phyloP scores from a whole-genome alignment of 495 filamentous ascomycete genomes.

The Penicillium taxi region DNA sequence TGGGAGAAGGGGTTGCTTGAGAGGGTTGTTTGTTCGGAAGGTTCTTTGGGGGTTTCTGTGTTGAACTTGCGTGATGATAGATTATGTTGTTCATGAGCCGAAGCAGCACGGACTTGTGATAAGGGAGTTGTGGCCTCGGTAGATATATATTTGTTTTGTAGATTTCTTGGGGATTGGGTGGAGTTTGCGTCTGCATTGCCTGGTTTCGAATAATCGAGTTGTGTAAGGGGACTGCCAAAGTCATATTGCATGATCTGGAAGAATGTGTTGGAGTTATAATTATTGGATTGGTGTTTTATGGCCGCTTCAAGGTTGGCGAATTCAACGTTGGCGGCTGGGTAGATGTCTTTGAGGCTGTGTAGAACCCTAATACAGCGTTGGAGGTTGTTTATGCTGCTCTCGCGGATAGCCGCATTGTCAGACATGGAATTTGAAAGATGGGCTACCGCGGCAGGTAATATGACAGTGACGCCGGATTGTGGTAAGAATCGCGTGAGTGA shows the following conservation, averaged over 20 bases:
- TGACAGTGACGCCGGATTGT: conserved; percentile 77
- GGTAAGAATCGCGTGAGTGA: conserved; percentile 69
- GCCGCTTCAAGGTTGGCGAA: conserved; percentile 75
- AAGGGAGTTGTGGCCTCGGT: background rate
- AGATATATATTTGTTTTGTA: background rate
- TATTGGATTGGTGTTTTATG: conserved; percentile 45
- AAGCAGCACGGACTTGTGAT: background rate
- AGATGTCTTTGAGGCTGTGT: conserved; percentile 66
- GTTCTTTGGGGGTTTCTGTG: conserved; percentile 1
- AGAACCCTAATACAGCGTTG: conserved; percentile 73
- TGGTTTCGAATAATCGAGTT: conserved; percentile 10
- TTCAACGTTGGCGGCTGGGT: conserved; percentile 74
- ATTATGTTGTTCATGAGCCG: background rate
- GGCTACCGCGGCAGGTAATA: conserved; percentile 79
- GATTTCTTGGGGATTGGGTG: conserved; percentile 2
- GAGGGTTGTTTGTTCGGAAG: conserved; percentile 1
- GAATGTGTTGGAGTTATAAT: conserved; percentile 24
- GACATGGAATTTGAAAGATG: conserved; percentile 79
- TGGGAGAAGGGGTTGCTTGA: conserved; percentile 14
- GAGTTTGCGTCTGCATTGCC: conserved; percentile 11
- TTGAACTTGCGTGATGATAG: conserved; percentile 1
- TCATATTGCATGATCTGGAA: conserved; percentile 32
- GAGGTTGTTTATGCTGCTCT: conserved; percentile 62
- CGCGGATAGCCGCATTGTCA: conserved; percentile 54
- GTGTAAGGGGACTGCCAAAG: conserved; percentile 10